Percentiles rank a stretch among this genome's conserved stretches.
Conservation (phyloP, 257 asterid genomes). For the Apocynum venetum region DNA sequence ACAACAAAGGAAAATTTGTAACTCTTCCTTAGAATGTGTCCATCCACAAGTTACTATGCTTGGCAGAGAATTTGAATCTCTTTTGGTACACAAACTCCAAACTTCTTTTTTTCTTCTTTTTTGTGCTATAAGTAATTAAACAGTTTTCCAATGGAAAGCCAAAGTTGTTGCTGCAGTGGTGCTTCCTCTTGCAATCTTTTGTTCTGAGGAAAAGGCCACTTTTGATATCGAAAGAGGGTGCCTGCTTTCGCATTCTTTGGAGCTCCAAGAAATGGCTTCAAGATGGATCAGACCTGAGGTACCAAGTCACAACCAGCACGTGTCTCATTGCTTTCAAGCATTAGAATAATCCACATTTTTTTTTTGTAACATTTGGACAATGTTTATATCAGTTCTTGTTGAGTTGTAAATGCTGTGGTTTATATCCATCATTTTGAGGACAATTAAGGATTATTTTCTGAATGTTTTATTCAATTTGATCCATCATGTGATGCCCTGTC, state of each 20-base stretch:
- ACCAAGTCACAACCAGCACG: neutral
- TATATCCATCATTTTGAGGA: too few relatives aligned
- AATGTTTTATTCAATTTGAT: too few relatives aligned
- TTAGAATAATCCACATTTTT: too few relatives aligned
- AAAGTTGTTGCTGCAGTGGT: too few relatives aligned
- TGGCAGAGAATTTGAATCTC: constrained; percentile 13
- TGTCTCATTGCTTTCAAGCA: neutral
- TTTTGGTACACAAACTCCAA: constrained; percentile 13
- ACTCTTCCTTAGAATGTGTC: constrained; percentile 7
- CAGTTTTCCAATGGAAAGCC: neutral
- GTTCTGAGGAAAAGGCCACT: constrained; percentile 8
- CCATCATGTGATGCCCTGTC: too few relatives aligned
- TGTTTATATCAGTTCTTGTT: neutral
- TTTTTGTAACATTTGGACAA: neutral
- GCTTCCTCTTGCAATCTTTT: constrained; percentile 12
- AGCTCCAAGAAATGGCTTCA: constrained; percentile 25
- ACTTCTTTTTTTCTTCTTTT: neutral
- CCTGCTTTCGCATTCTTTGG: constrained; percentile 14
- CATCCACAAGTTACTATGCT: constrained; percentile 13
- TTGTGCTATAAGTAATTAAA: constrained; percentile 15
- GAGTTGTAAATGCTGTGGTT: too few relatives aligned
- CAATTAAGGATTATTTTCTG: too few relatives aligned
- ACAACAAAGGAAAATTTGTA: neutral
- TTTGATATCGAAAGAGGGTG: constrained; percentile 2
- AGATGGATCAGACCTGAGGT: constrained; percentile 46